Conservation (phyloP, 2,329 filamentous ascomycete genomes). For the Colletotrichum sp. region DNA sequence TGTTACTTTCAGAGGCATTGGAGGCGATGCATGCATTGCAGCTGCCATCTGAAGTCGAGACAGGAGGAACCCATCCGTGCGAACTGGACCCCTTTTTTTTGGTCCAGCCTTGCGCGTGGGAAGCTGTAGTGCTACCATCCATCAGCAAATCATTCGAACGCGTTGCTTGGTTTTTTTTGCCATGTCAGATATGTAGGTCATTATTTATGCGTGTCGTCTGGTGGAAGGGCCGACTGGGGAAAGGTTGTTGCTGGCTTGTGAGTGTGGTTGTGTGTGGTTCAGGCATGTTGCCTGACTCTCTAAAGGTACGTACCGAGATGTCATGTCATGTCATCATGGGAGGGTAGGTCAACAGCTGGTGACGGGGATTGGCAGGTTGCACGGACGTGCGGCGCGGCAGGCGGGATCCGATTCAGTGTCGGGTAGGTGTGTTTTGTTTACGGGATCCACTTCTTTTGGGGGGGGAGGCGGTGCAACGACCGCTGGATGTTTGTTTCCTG, state of each 20-base stretch:
- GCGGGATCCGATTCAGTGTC: not conserved
- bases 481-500: not conserved
- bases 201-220: not conserved
- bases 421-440: not conserved
- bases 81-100: not conserved
- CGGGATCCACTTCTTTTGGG: not conserved
- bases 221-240: not conserved
- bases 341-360: not conserved
- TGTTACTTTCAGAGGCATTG: not conserved
- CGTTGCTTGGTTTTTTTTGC: not conserved
- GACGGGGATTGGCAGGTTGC: not conserved
- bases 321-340: not conserved
- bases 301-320: fast-evolving
- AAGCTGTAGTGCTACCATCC: not conserved
- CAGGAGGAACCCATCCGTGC: not conserved
- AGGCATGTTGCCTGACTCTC: not conserved
- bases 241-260: not conserved
- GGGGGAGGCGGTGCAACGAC: not conserved
- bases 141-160: not conserved
- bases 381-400: not conserved
- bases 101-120: not conserved
- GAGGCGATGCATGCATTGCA: not conserved
- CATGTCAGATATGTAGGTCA: not conserved
- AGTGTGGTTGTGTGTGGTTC: not conserved
- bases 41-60: not conserved